Evolutionary conservation across 1,139 yeast genomes (phyloP), one percentile per base, ranked within the genome.

Genomic region (Yamadazyma siamensis): DNA sequence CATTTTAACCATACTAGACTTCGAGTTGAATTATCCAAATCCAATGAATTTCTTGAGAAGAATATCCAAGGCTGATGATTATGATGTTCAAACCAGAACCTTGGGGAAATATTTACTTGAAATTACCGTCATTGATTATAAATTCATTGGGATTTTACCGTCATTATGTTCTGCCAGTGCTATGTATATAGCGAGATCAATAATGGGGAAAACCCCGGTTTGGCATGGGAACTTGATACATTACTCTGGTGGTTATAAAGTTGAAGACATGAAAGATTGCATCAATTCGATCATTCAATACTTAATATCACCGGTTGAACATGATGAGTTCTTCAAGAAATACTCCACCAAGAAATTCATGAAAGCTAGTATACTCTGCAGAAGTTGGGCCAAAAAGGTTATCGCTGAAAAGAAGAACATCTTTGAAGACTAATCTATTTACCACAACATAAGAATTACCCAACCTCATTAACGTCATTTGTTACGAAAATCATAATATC

Each of bases 21-120:
- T 84, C 57, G 85, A 86, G 54, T 69, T 88, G 49, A 82, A 86
- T 48, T 87, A 84, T 52, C 96, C 96, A 32, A 87, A 87, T 52
- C 96, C 97, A 36, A 83, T 89, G 88, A 88, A 88, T 59, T 89
- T 88, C 52, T 65, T 89, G 48, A 77, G 97, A 56, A 75, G 97
- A 54, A 86, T 87, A 35, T 86, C 95, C 29, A 87, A 87, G 57
- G 97, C 97, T 23, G 97, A 89, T 59, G 91, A 86, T 56, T 89
- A 88, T 63, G 95, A 88, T 57, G 86, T 87, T 38, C 91, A 85
- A 59, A 79, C 94, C 31, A 78, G 97, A 56, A 88, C 96, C 10
- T 72, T 89, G 45, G 97, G 95, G 20, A 89, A 89, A 59, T 89
- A 87, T 56, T 65, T 89, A 36, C 62, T 89, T 39, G 97, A 89